Conservation (phyloP, 208 protist species). For the Wallacemonas sp. region DNA sequence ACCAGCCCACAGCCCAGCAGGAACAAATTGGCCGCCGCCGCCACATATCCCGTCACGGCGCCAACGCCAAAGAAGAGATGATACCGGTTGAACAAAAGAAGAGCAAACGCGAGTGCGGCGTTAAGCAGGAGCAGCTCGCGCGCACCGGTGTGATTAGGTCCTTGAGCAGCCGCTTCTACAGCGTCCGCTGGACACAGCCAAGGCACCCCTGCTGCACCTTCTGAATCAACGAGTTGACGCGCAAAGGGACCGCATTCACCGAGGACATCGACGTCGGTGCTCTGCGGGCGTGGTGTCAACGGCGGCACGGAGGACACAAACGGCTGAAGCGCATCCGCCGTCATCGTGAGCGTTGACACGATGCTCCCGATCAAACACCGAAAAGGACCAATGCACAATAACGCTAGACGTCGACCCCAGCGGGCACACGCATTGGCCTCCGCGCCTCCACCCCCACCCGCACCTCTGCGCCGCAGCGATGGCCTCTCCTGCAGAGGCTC, state of each 20-base stretch:
- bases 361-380: background rate
- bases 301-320: background rate
- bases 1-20: slow-evolving; percentile 24
- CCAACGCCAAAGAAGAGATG: slow-evolving; percentile 34
- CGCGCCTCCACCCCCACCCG: too few species aligned
- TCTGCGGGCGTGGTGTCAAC: background rate
- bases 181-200: background rate
- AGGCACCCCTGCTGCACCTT: too few species aligned
- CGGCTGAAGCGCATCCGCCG: background rate
- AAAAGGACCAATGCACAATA: too few species aligned
- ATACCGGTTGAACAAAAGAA: slow-evolving; percentile 27
- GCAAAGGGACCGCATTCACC: background rate
- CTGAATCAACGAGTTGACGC: too few species aligned
- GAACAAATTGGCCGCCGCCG: slow-evolving; percentile 24
- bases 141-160: background rate
- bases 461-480: background rate
- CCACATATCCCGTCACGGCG: slow-evolving; percentile 25
- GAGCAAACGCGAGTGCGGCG: slow-evolving; percentile 13
- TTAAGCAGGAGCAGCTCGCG: slow-evolving; percentile 25
- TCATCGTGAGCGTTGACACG: background rate
- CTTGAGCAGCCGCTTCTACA: background rate
- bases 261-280: too few species aligned
- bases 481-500: background rate
- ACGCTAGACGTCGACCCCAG: too few species aligned
- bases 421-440: background rate